A percentile compares a stretch with the other conserved stretches of the same genome.
phyloP scores from a whole-genome alignment of 306 rosid genomes.

The Prunus fruticosa region DNA sequence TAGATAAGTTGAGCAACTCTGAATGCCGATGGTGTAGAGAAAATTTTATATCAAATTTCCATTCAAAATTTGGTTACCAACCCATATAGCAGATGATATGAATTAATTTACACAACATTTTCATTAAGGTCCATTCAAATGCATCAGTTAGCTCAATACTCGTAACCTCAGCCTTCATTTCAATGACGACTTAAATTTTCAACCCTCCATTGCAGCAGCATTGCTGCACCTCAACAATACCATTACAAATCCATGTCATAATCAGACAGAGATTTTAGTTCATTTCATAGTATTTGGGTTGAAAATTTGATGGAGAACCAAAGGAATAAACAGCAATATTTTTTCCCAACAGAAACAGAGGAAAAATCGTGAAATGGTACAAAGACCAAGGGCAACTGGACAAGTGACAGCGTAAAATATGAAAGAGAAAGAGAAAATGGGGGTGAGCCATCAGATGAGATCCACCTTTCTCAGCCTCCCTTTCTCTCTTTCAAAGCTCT shows the following conservation, averaged over 20 bases:
- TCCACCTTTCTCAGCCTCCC: conserved; percentile 10
- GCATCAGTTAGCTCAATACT: neutral
- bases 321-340: neutral
- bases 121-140: neutral
- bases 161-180: too few species aligned
- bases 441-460: conserved; percentile 13
- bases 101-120: neutral
- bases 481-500: conserved; percentile 1
- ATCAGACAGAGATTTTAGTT: neutral
- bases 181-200: neutral
- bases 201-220: neutral
- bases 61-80: neutral
- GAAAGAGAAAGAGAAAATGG: conserved; percentile 9
- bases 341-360: conserved; percentile 14
- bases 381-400: neutral
- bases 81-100: neutral
- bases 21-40: neutral
- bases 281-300: neutral
- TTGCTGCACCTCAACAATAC: neutral
- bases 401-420: conserved; percentile 18
- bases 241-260: neutral
- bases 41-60: neutral
- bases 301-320: neutral
- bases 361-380: conserved; percentile 6
- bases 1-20: neutral